These are phyloP conservation scores for Ganoderma meredithae DNA, from an alignment of 1,284 basidiomycete genomes.

Conservation along the genomic window DNA sequence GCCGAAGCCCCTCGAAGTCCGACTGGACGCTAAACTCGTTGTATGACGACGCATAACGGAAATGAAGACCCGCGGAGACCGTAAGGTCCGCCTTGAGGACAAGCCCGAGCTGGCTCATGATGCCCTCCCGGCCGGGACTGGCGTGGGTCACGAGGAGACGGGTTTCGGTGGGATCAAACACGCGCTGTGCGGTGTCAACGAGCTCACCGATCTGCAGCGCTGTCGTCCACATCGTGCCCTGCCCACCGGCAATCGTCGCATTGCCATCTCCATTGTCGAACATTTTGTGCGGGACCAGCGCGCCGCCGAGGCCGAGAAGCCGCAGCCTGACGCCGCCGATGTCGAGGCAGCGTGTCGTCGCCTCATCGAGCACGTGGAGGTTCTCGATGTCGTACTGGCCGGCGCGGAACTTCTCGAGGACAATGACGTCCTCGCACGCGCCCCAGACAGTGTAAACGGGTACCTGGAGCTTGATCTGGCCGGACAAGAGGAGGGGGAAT, in stretches of 20 bases:
- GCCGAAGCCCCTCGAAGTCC: constrained; percentile 89
- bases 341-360: constrained; percentile 89
- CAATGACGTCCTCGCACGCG: constrained; percentile 94
- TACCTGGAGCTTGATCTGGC: constrained; percentile 87
- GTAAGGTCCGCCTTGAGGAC: constrained; percentile 95
- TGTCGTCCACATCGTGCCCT: constrained; percentile 99
- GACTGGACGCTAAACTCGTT: constrained; percentile 96
- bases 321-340: constrained; percentile 94
- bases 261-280: constrained; percentile 96
- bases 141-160: constrained; percentile 94
- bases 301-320: constrained; percentile 94
- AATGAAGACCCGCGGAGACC: constrained; percentile 94
- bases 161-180: constrained; percentile 93
- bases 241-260: constrained; percentile 96
- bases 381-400: constrained; percentile 87
- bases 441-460: constrained; percentile 98
- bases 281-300: constrained; percentile 95
- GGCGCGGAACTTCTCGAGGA: constrained; percentile 92
- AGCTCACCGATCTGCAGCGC: constrained; percentile 98
- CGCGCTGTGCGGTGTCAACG: constrained; percentile 95
- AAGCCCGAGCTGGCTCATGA: constrained; percentile 90
- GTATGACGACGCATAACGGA: constrained; percentile 95
- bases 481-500: constrained; percentile 90
- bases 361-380: constrained; percentile 93
- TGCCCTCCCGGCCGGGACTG: constrained; percentile 91